Evolutionary conservation across 345 rosid genomes (phyloP), one percentile per base, ranked within the genome.

Genomic region (Stellera chamaejasme): DNA sequence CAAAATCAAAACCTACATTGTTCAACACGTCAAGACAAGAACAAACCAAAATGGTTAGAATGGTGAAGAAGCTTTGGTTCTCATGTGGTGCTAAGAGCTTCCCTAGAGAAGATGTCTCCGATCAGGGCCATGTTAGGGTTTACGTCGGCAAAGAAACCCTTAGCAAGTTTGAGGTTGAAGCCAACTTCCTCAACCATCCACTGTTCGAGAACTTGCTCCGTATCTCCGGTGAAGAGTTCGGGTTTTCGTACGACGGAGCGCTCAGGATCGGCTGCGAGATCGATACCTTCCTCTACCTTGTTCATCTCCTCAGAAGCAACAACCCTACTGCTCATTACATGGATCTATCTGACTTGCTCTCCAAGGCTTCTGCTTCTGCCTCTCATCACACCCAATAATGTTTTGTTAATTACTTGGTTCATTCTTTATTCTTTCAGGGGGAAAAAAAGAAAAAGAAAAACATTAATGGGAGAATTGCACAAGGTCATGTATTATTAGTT

Each of bases 201-300:
- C 66, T 79, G 52, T 72, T 82, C 41, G 63, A 74, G 32, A 69
- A 71, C 55, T 48, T 82, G 57, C 69, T 78, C 43, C 68, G 66
- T 7, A 36, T 70, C 36, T 78, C 80, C 6, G 70, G 64, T 12
- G 78, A 79, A 50, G 82, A 82, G 52, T 70, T 72, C n/a, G 87
- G 83, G 50, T 66, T 50, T 50, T 74, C 82, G 2, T 82, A 78
- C 42, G 72, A 64, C 0, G 82, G 87, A 6, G 80, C 82, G 1
- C 64, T 79, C 23, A 64, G 80, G 71, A 74, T 79, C 32, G 77
- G 74, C 14, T 74, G 77, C 19, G 82, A 82, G 55, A 66, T 75
- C 56, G 78, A 79, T 59, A 64, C 66, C 41, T 76, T 82, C 58
- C 69, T 26, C 6, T 63, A 71, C 55, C 68, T 76, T 44, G 58